These are phyloP conservation scores for Penicillium egyptiacum DNA, from an alignment of 495 filamentous ascomycete genomes.

Conservation along the genomic window DNA sequence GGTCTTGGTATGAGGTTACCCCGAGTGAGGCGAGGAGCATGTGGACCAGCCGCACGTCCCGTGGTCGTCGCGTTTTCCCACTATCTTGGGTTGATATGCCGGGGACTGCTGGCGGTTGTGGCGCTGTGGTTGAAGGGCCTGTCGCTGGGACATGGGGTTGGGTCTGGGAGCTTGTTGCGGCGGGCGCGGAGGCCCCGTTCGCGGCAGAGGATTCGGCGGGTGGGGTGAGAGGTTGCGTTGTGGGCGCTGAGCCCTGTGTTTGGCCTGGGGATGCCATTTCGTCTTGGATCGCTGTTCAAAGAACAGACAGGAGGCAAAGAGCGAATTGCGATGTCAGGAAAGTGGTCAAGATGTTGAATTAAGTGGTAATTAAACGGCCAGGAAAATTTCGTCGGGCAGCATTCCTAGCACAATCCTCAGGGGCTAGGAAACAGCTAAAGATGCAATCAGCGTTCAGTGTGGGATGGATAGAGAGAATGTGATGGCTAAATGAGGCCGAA, in stretches of 20 bases:
- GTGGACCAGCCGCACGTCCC: constrained; percentile 88
- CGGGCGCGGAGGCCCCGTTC: constrained; percentile 25
- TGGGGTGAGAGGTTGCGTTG: constrained; percentile 47
- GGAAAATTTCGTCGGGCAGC: background rate
- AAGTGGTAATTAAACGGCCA: constrained; percentile 5
- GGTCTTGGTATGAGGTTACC: constrained; percentile 87
- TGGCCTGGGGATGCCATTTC: constrained; percentile 48
- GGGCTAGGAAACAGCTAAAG: background rate
- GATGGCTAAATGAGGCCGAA: constrained; percentile 21
- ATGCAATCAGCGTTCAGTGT: background rate
- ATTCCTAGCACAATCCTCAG: constrained; percentile 6
- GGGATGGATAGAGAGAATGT: background rate
- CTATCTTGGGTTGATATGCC: constrained; percentile 59
- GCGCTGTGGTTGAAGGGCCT: constrained; percentile 30
- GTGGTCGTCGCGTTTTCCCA: constrained; percentile 70
- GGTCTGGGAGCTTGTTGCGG: constrained; percentile 26
- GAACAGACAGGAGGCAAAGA: constrained; percentile 5
- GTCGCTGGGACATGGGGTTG: constrained; percentile 14
- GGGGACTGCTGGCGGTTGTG: constrained; percentile 44
- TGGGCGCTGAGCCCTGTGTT: constrained; percentile 33
- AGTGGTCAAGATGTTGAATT: constrained; percentile 9
- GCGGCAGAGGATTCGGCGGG: constrained; percentile 41
- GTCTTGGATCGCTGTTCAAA: background rate
- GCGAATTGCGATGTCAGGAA: constrained; percentile 5
- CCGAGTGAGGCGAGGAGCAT: constrained; percentile 85